Percentiles rank a stretch among this genome's conserved stretches.
Evolutionary conservation across 345 rosid species (phyloP).

Genomic region (Mercurialis annua): DNA sequence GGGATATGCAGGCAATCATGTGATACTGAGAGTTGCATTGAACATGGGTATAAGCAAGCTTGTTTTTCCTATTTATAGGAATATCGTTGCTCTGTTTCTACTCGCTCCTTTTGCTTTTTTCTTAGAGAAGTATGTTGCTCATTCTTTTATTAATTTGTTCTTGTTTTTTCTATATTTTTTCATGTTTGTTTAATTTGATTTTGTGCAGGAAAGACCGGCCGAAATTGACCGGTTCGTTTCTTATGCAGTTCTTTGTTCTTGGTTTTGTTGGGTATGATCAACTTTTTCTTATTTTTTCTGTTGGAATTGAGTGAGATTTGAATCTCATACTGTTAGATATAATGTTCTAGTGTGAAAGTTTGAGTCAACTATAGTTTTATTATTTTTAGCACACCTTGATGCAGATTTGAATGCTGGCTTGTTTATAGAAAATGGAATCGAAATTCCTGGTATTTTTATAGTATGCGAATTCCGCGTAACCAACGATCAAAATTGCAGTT

Average conservation of each 20-base stretch:
- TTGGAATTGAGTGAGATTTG: no score
- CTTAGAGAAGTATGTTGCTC: slow-evolving; percentile 48
- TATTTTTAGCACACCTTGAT: no score
- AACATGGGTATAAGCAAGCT: slow-evolving; percentile 74
- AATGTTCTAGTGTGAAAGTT: no score
- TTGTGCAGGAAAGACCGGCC: slow-evolving; percentile 55
- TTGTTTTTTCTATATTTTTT: background rate
- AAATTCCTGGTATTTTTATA: no score
- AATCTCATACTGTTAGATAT: no score
- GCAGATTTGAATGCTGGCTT: no score
- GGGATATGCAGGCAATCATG: slow-evolving; percentile 66
- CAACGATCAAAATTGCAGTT: no score
- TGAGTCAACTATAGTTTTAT: no score
- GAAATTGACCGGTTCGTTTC: slow-evolving; percentile 28
- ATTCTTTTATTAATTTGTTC: background rate
- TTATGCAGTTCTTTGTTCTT: slow-evolving; percentile 59
- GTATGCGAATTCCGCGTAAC: no score
- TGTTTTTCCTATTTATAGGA: slow-evolving; percentile 65
- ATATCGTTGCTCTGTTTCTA: slow-evolving; percentile 51
- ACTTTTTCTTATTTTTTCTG: no score
- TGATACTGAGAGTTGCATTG: slow-evolving; percentile 57
- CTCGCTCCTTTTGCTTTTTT: slow-evolving; percentile 60
- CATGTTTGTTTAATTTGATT: background rate
- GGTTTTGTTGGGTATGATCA: slow-evolving; percentile 56
- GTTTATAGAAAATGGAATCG: no score